Base-by-base conservation (phyloP, 208 protist genomes). In the Blechomonas ayalai region DNA sequence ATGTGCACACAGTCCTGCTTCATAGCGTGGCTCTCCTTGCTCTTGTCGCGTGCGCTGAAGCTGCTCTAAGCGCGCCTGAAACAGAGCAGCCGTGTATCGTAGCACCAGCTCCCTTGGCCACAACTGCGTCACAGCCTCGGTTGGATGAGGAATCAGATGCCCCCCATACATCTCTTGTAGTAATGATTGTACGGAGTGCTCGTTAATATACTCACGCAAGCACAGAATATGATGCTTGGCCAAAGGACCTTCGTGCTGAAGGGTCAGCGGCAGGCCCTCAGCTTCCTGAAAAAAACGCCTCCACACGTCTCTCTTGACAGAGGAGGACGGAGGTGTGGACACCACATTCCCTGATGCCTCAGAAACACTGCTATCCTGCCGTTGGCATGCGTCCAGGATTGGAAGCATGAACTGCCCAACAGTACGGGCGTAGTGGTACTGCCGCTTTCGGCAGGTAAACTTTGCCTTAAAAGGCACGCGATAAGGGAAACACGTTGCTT, bases 241-340 rank as follows among this genome's bases (percentile, higher is more conserved):
- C 8, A 69, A 41, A 10, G 70, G 70, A 1, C 70, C 64, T 36
- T 72, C 63, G 43, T 69, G 55, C n/a, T 44, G 56, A 2, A 67
- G 56, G 0, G 55, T 58, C 6, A 27, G 19, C 0, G 64, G 70
- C 3, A 40, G 56, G 18, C 65, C 65, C 5, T 35, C 35, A 3
- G 16, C 23, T 18, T 35, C 48, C 4, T 43, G 35, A 27, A 47
- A 7, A 22, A 59, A 59, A 3, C 43, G 15, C 16, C 4, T 4
- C 38, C 31, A 7, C 20, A 32, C 34, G 28, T 18, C 1, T 37
- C 23, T 19, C 19, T 12, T 0, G 31, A 9, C 33, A 2, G 15
- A 4, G 45, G 24, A 22, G 26, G 20, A 26, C 2, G 5, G 13
- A 19, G 19, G 2, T 16, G 9, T 6, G n/a, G 35, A 28, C 26